Base-by-base conservation (phyloP, 306 rosid genomes). In the Prunus mume region DNA sequence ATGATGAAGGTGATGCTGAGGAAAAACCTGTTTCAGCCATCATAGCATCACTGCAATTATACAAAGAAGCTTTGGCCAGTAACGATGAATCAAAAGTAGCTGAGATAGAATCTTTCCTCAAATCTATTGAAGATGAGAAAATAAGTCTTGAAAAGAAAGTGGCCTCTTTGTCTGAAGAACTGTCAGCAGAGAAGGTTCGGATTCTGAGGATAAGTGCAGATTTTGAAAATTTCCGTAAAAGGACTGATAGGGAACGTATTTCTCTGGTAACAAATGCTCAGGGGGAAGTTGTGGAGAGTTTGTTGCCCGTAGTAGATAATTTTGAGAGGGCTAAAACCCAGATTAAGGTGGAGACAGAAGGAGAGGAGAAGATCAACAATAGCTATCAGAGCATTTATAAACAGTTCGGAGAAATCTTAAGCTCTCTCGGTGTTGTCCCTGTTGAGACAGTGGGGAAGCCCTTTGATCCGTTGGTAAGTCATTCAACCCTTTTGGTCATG, bases 281-380 rank as follows among this genome's bases (percentile, higher is more conserved):
- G 79, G 98, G 97, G 38, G 97, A 92, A 86, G 90, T 94, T 65
- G 88, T 90, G 70, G 98, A 94, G 89, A 89, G 88, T 78, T 83
- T 94, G 73, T 87, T 94, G 77, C 61, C 86, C 19, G 92, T 94
- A 14, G 65, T 94, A 82, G 98, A 94, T 88, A 94, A 94, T 85
- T 94, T 94, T 77, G 98, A 94, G 91, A 92, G 98, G 82, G 98
- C 98, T 46, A 92, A 87, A 85, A 0, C 90, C 64, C 97, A 91
- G 83, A 89, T 94, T 55, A 94, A 94, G 82, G 85, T 92, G 81
- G 98, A 89, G 86, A 92, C 93, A 10, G 97, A 91, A 82, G 97
- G 88, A 72, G 98, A 94, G 69, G 95, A 90, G 81, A 94, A 92
- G 86, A 86, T 94, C 86, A 92, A 61, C 84, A 91, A 86, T 80